Evolutionary conservation across 768 basidiomycete species (phyloP), one percentile per base, ranked within the genome.

Genomic region (Scleroderma bovista): DNA sequence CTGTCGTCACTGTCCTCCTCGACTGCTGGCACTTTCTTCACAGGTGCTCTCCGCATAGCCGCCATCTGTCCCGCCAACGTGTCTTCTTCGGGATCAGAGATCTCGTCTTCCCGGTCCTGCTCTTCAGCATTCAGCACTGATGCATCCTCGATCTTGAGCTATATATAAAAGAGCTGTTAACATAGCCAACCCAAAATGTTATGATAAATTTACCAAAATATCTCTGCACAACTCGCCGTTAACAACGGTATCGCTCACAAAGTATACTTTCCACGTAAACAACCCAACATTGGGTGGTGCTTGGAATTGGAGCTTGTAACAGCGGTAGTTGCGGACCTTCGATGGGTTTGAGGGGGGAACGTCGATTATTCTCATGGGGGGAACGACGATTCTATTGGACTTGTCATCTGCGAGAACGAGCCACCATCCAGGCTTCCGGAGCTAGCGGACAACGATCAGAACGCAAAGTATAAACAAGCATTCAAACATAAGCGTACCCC

Each of bases 11-110:
- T 69, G 42, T 75, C 78, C 37, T 79, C 77, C 26, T 29, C 26
- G 26, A 67, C 72, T 15, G 51, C 67, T 23, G 52, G 50, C 19
- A 60, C 68, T 61, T 81, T 85, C 78, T 92, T 96, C 52, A 95
- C 91, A 17, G 79, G 57, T 3, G 84, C 88, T 4, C 94, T 94
- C 39, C 88, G 83, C 91, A 99, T 92, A 39, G 84, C 83, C 6
- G 94, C 93, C 91, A 98, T 95, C 74, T 99, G 96, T 8, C 96
- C 96, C 5, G 93, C 96, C 46, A 98, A 72, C 22, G 87, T 80
- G 67, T 98, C 96, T 67, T 98, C 96, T 26, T 98, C 96, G 0
- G 96, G 96, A 44, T 98, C 96, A 1, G 93, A 96, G 55, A 98
- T 99, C 51, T 96, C 94, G 61, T 97, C 93, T 32, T 95, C 94